These are phyloP conservation scores for Leccinum imitatum DNA, from an alignment of 768 basidiomycete genomes.

Conservation along the genomic window DNA sequence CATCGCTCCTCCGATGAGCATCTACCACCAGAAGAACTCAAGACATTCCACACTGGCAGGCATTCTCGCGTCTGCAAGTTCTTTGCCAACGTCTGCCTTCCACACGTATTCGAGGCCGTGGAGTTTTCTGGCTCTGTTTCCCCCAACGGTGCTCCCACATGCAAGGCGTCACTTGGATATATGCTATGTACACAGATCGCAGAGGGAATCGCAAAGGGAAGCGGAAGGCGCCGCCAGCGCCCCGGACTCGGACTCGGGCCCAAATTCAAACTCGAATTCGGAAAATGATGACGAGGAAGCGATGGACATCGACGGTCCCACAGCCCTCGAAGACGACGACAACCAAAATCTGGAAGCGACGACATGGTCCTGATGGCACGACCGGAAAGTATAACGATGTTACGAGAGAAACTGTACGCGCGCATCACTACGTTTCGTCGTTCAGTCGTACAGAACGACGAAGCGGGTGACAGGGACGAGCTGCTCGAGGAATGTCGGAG, in stretches of 20 bases:
- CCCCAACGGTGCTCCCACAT: too few species aligned
- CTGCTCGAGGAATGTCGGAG: slow-evolving; percentile 75
- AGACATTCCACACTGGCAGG: too few species aligned
- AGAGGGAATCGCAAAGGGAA: slow-evolving; percentile 42
- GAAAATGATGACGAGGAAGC: slow-evolving; percentile 23
- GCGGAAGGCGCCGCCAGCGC: slow-evolving; percentile 40
- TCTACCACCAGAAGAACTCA: too few species aligned
- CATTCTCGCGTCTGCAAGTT: too few species aligned
- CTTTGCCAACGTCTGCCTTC: too few species aligned
- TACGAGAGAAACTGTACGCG: slow-evolving; percentile 74
- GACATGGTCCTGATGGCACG: slow-evolving; percentile 62
- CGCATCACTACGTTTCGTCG: slow-evolving; percentile 70
- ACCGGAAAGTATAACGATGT: slow-evolving; percentile 56
- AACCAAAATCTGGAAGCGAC: not conserved
- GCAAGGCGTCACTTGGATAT: too few species aligned
- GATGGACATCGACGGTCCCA: slow-evolving; percentile 33
- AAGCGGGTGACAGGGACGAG: slow-evolving; percentile 72
- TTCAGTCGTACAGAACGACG: slow-evolving; percentile 34
- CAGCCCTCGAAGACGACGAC: slow-evolving; percentile 23
- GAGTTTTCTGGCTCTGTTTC: too few species aligned
- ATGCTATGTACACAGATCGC: too few species aligned
- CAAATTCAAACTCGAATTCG: slow-evolving; percentile 17
- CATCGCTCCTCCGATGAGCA: too few species aligned
- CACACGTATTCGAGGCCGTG: too few species aligned
- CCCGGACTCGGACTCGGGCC: too few species aligned